A percentile compares a stretch with the other conserved stretches of the same genome.
phyloP scores from a whole-genome alignment of 2,329 filamentous ascomycete species.

The Cytospora leucostoma region DNA sequence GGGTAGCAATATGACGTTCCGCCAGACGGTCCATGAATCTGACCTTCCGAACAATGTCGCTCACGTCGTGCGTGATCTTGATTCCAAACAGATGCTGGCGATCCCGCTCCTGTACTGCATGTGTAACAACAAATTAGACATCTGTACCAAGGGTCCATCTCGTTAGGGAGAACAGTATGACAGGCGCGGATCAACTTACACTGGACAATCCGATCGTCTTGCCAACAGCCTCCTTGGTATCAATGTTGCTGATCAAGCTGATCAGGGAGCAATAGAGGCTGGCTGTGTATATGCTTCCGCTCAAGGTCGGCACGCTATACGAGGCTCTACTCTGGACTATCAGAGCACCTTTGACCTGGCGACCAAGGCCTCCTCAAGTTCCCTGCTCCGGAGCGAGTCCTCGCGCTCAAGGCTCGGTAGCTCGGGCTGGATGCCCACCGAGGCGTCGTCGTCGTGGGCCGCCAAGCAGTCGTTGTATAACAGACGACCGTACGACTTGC shows the following conservation, averaged over 20 bases:
- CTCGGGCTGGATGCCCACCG: constrained; percentile 74
- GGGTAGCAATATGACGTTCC: constrained; percentile 64
- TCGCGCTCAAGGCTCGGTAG: constrained; percentile 76
- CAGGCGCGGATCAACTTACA: constrained; percentile 73
- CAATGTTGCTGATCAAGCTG: constrained; percentile 66
- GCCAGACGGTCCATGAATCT: constrained; percentile 70
- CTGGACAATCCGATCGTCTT: constrained; percentile 77
- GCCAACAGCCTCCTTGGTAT: constrained; percentile 63
- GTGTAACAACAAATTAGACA: not conserved
- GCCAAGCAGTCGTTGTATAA: constrained; percentile 83
- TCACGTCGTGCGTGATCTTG: constrained; percentile 70
- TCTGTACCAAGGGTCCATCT: not conserved
- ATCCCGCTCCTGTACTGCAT: constrained; percentile 12
- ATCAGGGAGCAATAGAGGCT: constrained; percentile 78
- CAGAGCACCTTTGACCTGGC: constrained; percentile 80
- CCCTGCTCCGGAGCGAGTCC: constrained; percentile 77
- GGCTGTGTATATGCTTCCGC: constrained; percentile 68
- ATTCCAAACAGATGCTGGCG: constrained; percentile 44
- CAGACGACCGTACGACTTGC: constrained; percentile 81
- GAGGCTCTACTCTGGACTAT: constrained; percentile 72
- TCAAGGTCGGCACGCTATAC: constrained; percentile 74
- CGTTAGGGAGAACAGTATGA: constrained; percentile 61
- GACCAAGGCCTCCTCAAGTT: constrained; percentile 86
- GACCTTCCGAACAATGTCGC: constrained; percentile 65
- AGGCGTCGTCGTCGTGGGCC: constrained; percentile 65